phyloP scores from a whole-genome alignment of 2,329 filamentous ascomycete species.

The Neonectria faginata region DNA sequence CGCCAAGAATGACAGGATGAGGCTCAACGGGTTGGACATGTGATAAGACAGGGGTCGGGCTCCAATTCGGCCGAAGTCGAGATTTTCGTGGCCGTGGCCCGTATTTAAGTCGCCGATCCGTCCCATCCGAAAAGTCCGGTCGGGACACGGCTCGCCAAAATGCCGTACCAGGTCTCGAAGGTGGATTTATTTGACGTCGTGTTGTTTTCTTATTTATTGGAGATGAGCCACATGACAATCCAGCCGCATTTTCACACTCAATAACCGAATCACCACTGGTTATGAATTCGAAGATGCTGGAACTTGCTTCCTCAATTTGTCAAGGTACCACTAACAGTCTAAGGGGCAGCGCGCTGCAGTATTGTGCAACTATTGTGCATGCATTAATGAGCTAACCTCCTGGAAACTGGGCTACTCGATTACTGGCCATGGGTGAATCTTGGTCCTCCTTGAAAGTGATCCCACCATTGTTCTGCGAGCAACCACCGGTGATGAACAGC shows the following conservation, averaged over 20 bases:
- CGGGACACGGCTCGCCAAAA: background rate
- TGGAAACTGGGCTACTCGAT: too few species aligned
- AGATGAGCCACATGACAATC: background rate
- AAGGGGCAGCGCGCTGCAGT: too few species aligned
- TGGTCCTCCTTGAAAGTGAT: too few species aligned
- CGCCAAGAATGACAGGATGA: conserved; percentile 1
- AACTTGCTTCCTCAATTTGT: background rate
- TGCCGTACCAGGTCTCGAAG: background rate
- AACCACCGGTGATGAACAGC: too few species aligned
- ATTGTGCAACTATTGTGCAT: too few species aligned
- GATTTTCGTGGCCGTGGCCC: too few species aligned
- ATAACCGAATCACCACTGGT: background rate
- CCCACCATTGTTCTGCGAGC: too few species aligned
- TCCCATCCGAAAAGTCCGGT: conserved; percentile 7
- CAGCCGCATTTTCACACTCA: background rate
- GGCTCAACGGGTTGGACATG: background rate
- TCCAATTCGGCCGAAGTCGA: background rate
- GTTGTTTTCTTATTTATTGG: background rate
- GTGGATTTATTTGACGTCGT: background rate
- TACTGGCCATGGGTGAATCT: too few species aligned
- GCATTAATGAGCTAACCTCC: too few species aligned
- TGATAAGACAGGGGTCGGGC: background rate
- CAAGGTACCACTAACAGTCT: background rate
- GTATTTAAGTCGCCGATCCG: background rate
- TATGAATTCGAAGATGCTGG: background rate